Conservation (phyloP, 73 alveolate genomes). For the Paramecium bursaria region DNA sequence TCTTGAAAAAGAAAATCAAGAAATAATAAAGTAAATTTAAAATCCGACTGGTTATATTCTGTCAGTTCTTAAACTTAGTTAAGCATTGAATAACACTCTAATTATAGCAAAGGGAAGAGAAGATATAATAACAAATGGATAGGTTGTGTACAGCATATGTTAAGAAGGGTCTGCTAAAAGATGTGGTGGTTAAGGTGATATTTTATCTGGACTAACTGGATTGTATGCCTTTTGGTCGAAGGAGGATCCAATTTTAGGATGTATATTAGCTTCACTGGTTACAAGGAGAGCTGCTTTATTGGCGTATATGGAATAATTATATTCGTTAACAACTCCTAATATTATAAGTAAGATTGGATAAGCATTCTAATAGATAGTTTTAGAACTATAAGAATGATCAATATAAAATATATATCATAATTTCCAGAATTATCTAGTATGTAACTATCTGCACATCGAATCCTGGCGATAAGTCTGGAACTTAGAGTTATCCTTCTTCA, state of each 20-base stretch:
- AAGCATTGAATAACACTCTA: constrained; percentile 72
- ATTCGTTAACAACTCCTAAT: constrained; percentile 92
- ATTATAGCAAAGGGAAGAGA: constrained; percentile 88
- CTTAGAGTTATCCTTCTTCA: not conserved
- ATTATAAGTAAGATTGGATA: constrained; percentile 74
- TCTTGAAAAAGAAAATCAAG: constrained; percentile 66
- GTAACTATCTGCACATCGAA: no score
- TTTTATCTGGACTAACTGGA: constrained; percentile 90
- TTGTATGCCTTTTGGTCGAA: constrained; percentile 73
- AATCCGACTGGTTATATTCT: constrained; percentile 51
- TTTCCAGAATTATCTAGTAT: no score
- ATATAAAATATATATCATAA: no score
- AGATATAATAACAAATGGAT: constrained; percentile 96
- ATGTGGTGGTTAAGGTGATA: constrained; percentile 99
- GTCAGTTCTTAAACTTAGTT: constrained; percentile 73
- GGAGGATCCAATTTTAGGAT: constrained; percentile 53
- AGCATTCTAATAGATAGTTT: constrained; percentile 53
- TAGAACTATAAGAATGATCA: no score
- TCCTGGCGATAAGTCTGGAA: no score
- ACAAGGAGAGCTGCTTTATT: constrained; percentile 77
- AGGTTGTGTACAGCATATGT: constrained; percentile 74
- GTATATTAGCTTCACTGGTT: constrained; percentile 63
- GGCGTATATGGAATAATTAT: constrained; percentile 78
- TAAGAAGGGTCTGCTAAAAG: constrained; percentile 86
- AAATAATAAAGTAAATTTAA: constrained; percentile 18